A percentile compares a stretch with the other conserved stretches of the same genome.
These are phyloP conservation scores for Aspergillus indologenus DNA, from an alignment of 495 filamentous ascomycete species.

Conservation along the genomic window DNA sequence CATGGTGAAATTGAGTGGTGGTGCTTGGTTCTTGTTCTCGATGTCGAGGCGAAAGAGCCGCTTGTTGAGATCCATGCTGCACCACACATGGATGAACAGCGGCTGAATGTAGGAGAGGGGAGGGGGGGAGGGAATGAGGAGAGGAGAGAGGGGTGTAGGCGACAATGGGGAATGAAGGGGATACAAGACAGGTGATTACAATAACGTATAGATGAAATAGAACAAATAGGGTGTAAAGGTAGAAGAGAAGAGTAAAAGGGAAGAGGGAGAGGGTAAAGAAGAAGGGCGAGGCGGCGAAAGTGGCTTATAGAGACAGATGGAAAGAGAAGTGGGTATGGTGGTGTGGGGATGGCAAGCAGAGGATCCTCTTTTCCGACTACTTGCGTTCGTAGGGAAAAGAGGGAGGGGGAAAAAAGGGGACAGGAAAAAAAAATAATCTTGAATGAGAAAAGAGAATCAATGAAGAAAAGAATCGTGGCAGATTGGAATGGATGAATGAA, in stretches of 20 bases:
- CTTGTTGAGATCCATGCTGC: conserved; percentile 5
- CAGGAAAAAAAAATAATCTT: not conserved
- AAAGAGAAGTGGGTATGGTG: not conserved
- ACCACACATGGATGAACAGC: conserved; percentile 1
- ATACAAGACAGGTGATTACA: not conserved
- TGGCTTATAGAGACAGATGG: not conserved
- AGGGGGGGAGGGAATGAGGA: too few relatives aligned
- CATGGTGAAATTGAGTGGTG: conserved; percentile 5
- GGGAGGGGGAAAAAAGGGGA: not conserved
- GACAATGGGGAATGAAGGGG: not conserved
- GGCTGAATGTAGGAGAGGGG: not conserved
- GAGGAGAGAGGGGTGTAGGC: too few relatives aligned
- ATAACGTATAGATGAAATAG: not conserved
- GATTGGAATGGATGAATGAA: not conserved
- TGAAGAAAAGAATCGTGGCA: not conserved
- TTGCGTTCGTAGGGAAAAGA: not conserved
- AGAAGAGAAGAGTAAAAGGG: not conserved
- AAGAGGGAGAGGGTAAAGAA: not conserved
- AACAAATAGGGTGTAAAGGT: not conserved
- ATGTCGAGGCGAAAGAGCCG: conserved; percentile 6
- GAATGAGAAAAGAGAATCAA: not conserved
- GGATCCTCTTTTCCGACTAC: not conserved
- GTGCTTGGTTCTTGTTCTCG: conserved; percentile 1
- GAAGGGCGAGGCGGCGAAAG: not conserved
- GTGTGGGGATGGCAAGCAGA: not conserved